phyloP scores from a whole-genome alignment of 768 basidiomycete genomes.

The Favolaschia claudopus region DNA sequence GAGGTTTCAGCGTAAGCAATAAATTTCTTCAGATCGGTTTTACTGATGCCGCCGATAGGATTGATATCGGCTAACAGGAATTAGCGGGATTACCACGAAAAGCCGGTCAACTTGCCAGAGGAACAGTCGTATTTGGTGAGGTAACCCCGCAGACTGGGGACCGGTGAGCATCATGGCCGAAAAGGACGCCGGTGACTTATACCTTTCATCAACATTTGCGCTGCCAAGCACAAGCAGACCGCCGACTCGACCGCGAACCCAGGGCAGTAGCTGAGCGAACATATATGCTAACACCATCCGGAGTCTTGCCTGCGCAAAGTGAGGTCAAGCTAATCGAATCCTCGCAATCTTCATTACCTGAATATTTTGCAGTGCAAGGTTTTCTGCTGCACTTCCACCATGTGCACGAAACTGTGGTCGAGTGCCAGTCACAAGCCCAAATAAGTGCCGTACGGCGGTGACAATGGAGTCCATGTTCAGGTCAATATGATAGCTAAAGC shows the following conservation, averaged over 20 bases:
- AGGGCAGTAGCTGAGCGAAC: slow-evolving; percentile 94
- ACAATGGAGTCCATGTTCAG: slow-evolving; percentile 96
- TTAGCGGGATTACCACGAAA: not conserved
- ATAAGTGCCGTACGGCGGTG: slow-evolving; percentile 82
- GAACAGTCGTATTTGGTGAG: slow-evolving; percentile 98
- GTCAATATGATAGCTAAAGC: slow-evolving; percentile 85
- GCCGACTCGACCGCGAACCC: slow-evolving; percentile 84
- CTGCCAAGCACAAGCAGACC: slow-evolving; percentile 95
- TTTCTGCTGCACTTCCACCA: slow-evolving; percentile 88
- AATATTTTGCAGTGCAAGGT: slow-evolving; percentile 96
- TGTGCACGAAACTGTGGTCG: slow-evolving; percentile 79
- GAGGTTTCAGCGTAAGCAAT: slow-evolving; percentile 82
- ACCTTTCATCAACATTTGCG: slow-evolving; percentile 99
- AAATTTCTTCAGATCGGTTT: slow-evolving; percentile 96
- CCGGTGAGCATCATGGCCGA: not conserved
- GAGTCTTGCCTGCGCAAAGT: slow-evolving; percentile 92
- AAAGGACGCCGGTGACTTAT: slow-evolving; percentile 12
- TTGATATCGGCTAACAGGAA: slow-evolving; percentile 85
- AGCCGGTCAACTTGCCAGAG: slow-evolving; percentile 58
- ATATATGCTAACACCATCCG: slow-evolving; percentile 95
- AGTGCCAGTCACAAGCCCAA: slow-evolving; percentile 76
- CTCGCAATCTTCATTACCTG: slow-evolving; percentile 61
- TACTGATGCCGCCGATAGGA: slow-evolving; percentile 97
- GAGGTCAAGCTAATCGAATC: too few species aligned
- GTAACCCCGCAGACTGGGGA: slow-evolving; percentile 86